Evolutionary conservation across 345 rosid genomes (phyloP), one percentile per base, ranked within the genome.

Genomic region (Populus tremula): DNA sequence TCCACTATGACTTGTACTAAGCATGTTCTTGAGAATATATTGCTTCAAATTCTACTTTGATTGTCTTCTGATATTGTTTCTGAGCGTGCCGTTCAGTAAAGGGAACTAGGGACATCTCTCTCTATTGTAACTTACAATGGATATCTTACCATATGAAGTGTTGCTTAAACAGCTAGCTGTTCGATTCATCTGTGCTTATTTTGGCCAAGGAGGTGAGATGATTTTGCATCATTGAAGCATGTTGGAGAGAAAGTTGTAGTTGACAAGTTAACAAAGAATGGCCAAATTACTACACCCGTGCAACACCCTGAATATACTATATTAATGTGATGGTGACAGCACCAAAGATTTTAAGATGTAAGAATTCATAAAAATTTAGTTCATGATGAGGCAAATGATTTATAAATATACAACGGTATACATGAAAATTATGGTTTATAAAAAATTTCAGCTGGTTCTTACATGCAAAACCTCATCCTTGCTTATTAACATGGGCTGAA

Each of bases 321-420:
- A 83, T 80, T 47, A 70, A 36, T 71, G 35, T 54, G 85, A 82
- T 72, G 50, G 53, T 43, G 81, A 80, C 84, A 67, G 72, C 67
- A 70, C 67, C 76, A 38, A 21, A 41, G 65, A 41, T 77, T 70
- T 33, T 21, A n/a, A 25, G 64, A 35, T 47, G 70, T 18, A 53
- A 23, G 14, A 36, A 27, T 20, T 45, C 17, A 31, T 45, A 35
- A 10, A 71, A 56, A 41, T 1, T 41, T 41, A 41, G 63, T 56
- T 23, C 63, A 56, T 56, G 29, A n/a, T n/a, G 29, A 56, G 11
- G 63, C 29, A 56, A 23, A n/a, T 56, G n/a, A 18, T 18, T 20
- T 20, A 6, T 53, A 53, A 5, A 20, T 21, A 53, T 8, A 18
- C 10, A 53, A 53, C 61, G 23, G 23, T 53, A 56, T 56, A 11